Evolutionary conservation across 441 rosid species (phyloP), one percentile per base, ranked within the genome.

Genomic region (Adansonia grandidieri): DNA sequence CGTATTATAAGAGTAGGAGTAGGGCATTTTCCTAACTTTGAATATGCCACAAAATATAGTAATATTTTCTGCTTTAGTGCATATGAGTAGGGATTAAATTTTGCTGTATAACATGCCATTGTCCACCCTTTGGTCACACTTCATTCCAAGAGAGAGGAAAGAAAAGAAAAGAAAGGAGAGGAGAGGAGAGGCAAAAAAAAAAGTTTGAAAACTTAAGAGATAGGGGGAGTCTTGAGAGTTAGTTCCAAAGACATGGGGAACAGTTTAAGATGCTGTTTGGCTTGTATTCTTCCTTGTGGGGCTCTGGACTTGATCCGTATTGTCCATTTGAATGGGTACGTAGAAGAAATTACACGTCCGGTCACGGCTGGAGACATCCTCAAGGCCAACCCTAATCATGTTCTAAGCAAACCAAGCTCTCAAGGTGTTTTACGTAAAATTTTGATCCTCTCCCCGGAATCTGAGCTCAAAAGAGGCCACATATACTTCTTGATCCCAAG

Each of bases 271-370:
- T 94, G 97, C 64, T 96, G 98, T 79, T 86, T 96, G 87, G 97
- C 97, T 45, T 96, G 98, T 81, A 88, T 94, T 71, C 92, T 94
- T 81, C 97, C 99, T 2, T 94, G 96, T 75, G 99, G 98, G 70
- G 99, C 97, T 56, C 89, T 96, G 73, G 97, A 96, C 78, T 85
- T 96, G 87, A 92, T 94, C 86, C 88, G 99, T 2, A 87, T 96
- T 82, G 98, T 96, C 79, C 99, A 96, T 82, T 81, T 93, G 71
- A 89, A 88, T 67, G 98, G 99, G 81, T 79, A 83, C 78, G 92
- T 93, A n/a, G 97, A 96, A 14, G 99, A 96, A 67, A 88, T 92
- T 2, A 87, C 97, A 1, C 81, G 87, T 17, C 92, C 93, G 0
- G 73, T 91, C 83, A 93, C 95, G 10, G 98, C 98, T 37, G 90